Evolutionary conservation across 73 alveolate species (phyloP), one percentile per base, ranked within the genome.

Genomic region (Symbiodinium natans): DNA sequence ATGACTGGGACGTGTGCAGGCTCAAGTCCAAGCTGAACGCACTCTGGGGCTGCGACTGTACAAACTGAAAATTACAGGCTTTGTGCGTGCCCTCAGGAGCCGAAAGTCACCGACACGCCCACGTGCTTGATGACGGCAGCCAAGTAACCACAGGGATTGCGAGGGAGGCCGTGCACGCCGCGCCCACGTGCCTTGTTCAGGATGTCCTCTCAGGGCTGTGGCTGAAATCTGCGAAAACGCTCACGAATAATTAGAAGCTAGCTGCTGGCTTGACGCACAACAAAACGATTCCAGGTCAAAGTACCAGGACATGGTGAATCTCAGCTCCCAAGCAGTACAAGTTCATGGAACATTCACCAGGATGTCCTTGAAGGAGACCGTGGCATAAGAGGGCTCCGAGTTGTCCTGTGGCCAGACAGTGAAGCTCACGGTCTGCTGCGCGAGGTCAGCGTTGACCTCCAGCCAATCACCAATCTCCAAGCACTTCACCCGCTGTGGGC

Each of bases 401-500:
- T 31, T 31, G 80, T 90, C 92, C 92, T 83, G 41, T n/a, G 54
- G 23, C 59, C 59, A 46, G 13, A 46, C 96, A 0, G 96, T 90
- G 96, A 90, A 90, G 96, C 96, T 71, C 34, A 90, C 96, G 8
- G 96, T 90, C 75, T 90, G 96, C 15, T 90, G 46, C 88, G 46
- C 75, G 80, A 90, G 54, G 46, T 90, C 96, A 1, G 88, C 77
- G 25, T 17, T 29, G 39, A 90, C 96, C 96, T 90, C 87, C 11
- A 90, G 75, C 96, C 96, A 90, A 31, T 90, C 96, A 11, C 96
- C 96, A 8, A 90, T 43, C 38, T 90, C 96, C 75, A 90, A 39
- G 52, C 96, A 90, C 48, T 90, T 90, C 96, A 90, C 96, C 21
- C 87, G 71, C n/a, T 90, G 88, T n/a, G 86, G 96, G 96, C 96